Base-by-base conservation (phyloP, 2,329 filamentous ascomycete genomes). In the Colletotrichum coccodes region DNA sequence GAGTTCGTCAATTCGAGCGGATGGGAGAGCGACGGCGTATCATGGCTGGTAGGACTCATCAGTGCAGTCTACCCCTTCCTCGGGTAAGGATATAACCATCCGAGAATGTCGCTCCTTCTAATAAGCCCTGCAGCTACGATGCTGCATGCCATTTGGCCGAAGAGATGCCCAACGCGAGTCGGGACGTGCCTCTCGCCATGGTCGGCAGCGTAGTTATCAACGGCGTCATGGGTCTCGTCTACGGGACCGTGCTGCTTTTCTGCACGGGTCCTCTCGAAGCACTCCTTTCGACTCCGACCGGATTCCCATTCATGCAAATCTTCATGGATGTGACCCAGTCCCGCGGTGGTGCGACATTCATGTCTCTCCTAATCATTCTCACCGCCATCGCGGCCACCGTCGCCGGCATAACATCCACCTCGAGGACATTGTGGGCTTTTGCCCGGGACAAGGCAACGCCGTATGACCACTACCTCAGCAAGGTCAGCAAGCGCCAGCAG, bases 151-250 rank as follows among this genome's bases (percentile, higher is more conserved):
- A 80, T 56, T 26, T 80, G 12, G 74, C 78, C 4, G 78, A 80
- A 38, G 78, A 80, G 38, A 72, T 80, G 21, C 78, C 75, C 4
- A 66, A 79, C 21, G 75, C 78, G 0, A 75, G 72, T n/a, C 75
- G 76, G 0, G 76, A 79, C 26, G 78, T 79, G 0, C 78, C 78
- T 0, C 40, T 78, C 6, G 78, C 78, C 6, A 79, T 79, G 77
- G 71, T 80, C 0, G 76, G 77, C 5, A 77, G 75, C 44, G 76
- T 78, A 2, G 59, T 78, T 0, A 73, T 83, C 42, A 86, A 86
- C 57, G 84, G 83, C 0, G 56, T 85, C 1, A 79, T 86, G 54
- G 84, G 83, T 3, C 75, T 86, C 2, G 75, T 76, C 3, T 85
- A 80, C 69, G 76, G 75, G 36, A 76, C 84, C 60, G 74, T 84